These are phyloP conservation scores for Cicer chorassanicum DNA, from an alignment of 306 rosid genomes.

Conservation along the genomic window DNA sequence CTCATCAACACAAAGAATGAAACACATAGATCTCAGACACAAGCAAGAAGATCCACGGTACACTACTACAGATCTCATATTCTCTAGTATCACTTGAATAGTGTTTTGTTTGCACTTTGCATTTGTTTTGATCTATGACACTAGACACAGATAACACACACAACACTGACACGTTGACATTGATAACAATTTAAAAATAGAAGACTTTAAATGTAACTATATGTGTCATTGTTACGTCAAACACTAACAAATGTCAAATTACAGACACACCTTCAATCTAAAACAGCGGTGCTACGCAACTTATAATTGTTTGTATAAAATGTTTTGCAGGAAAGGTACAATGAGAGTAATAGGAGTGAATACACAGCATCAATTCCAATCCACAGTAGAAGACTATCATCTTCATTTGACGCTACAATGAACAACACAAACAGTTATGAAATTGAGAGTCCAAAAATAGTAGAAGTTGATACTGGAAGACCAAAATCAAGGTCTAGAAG, in stretches of 20 bases:
- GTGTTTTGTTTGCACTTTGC: not conserved
- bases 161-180: no score
- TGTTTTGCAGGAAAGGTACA: conserved; percentile 72
- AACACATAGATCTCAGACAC: conserved; percentile 52
- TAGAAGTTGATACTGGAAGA: conserved; percentile 86
- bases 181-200: no score
- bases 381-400: conserved; percentile 76
- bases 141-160: no score
- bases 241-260: no score
- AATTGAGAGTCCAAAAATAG: conserved; percentile 78
- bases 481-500: conserved; percentile 82
- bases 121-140: not conserved
- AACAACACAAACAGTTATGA: conserved; percentile 47
- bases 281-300: no score
- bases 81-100: conserved; percentile 10
- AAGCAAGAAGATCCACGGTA: conserved; percentile 77
- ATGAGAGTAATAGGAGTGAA: conserved; percentile 60
- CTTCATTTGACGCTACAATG: conserved; percentile 61
- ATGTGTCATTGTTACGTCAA: no score
- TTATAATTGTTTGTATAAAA: not conserved
- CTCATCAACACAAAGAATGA: conserved; percentile 45
- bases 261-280: no score
- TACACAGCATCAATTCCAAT: conserved; percentile 55
- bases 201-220: no score
- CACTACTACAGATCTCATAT: conserved; percentile 29